Base-by-base conservation (phyloP, 176 grass and related monocot genomes). In the Oryza punctata region DNA sequence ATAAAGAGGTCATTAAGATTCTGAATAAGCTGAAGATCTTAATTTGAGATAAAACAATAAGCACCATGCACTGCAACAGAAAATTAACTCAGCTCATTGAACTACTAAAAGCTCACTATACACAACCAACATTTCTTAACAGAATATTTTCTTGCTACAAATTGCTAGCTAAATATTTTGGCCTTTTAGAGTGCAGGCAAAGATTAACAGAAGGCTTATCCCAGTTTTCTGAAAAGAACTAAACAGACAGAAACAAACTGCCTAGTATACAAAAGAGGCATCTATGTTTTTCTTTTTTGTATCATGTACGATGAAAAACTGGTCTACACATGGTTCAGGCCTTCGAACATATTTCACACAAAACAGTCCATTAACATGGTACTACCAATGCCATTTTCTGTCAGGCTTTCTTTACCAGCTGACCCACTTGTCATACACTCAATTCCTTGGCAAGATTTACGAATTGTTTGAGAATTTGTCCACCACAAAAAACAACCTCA, bases 1-100 rank as follows among this genome's bases (percentile, higher is more conserved):
- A 70, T 57, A 63, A 14, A 68, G 11, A 70, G 8, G 52, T 57
- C 49, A 77, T 35, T 52, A 71, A 65, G 24, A 81, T 85, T 76
- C 18, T 50, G 16, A 70, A 8, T 64, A 52, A 25, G 44, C 72
- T 69, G 47, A 47, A 84, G 45, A 70, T 77, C 14, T 44, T 5
- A 44, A 85, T 25, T 63, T 9, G 50, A 54, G 60, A 49, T 65
- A 78, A 24, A 71, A 72, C 67, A 47, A 10, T 18, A 45, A 57
- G 43, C 60, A 73, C 47, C 65, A 59, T 73, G 8, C 65, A 83
- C n/a, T 7, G 76, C 13, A 50, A 50, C 11, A 37, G 77, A 65
- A 82, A 19, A 46, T 11, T 12, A 47, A 63, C 38, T 18, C 49
- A 73, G 8, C 32, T 67, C 18, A 10, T 29, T 60, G 6, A 86